Base-by-base conservation (phyloP, 345 rosid genomes). In the Arabis alpina region DNA sequence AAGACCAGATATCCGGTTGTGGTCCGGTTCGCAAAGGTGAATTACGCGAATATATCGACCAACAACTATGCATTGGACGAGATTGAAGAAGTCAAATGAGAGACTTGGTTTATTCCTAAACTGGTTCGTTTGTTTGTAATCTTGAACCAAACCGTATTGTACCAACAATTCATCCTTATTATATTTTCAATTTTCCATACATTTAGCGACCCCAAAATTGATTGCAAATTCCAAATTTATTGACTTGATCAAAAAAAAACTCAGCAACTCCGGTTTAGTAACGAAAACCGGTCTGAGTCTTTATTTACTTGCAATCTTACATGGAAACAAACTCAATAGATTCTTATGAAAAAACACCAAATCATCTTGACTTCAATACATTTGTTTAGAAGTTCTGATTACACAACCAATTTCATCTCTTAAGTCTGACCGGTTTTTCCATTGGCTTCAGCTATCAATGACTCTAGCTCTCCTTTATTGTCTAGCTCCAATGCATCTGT, bases 1-100 rank as follows among this genome's bases (percentile, higher is more conserved):
- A 90, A 87, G 74, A 77, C 86, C 3, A 76, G 88, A 39, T 93
- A 93, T 73, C 98, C 97, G 3, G 98, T 93, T 15, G 98, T 90
- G 78, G 98, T 93, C 73, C 85, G 97, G 75, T 90, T 93, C 80
- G 43, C 84, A 60, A 93, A 93, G 71, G 97, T 93, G 69, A 88
- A 93, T 67, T 88, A 88, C 56, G 98, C 92, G 3, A 93, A 87
- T 80, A 87, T 93, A 80, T 93, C 97, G 12, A 93, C 98, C 51
- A 93, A 93, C 85, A 90, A 90, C 85, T 93, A 90, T 13, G 90
- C 97, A 19, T 73, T 93, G 92, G 97, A 90, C 68, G 98, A 90
- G 82, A 81, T 90, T 16, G 89, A 70, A 62, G 96, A 88, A 82
- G 83, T 85, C 27, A 76, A 87, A 85, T 82, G 81, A 83, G 79